Percentiles rank a stretch among this genome's conserved stretches.
Evolutionary conservation across 1,284 basidiomycete species (phyloP).

Genomic region (Puccinia brachypodii): DNA sequence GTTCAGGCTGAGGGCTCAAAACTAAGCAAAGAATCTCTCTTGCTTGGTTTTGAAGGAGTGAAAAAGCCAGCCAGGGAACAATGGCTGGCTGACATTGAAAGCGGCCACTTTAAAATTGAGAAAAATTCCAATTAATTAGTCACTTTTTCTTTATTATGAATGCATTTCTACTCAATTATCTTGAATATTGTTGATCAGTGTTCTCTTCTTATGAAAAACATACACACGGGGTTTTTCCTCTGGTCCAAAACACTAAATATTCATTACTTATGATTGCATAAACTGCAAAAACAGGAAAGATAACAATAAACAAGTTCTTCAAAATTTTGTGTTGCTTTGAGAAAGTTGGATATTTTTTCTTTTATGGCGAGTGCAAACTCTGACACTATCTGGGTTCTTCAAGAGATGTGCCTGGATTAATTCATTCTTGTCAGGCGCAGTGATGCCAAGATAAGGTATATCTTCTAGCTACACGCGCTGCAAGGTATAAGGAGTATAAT

Average conservation of each 20-base stretch:
- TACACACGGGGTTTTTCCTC: too few relatives aligned
- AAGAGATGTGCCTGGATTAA: neutral
- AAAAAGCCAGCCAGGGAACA: neutral
- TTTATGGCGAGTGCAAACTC: neutral
- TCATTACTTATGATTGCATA: too few relatives aligned
- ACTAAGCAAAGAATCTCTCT: neutral
- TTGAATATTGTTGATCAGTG: neutral
- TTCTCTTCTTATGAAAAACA: too few relatives aligned
- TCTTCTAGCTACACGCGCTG: too few relatives aligned
- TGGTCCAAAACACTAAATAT: too few relatives aligned
- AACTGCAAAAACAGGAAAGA: too few relatives aligned
- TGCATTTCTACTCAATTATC: too few relatives aligned
- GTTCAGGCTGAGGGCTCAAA: neutral
- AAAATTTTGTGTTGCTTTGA: too few relatives aligned
- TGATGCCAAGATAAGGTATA: too few relatives aligned
- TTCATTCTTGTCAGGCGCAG: neutral
- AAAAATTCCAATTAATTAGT: neutral
- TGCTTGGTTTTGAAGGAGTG: neutral
- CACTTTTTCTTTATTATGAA: neutral
- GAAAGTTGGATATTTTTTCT: neutral
- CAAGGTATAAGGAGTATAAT: too few relatives aligned
- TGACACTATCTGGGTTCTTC: neutral
- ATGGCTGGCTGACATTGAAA: constrained; percentile 1
- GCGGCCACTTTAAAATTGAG: neutral
- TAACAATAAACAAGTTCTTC: too few relatives aligned